Percentiles rank a stretch among this genome's conserved stretches.
Evolutionary conservation across 768 basidiomycete species (phyloP).

Genomic region (Termitomyces heimii): DNA sequence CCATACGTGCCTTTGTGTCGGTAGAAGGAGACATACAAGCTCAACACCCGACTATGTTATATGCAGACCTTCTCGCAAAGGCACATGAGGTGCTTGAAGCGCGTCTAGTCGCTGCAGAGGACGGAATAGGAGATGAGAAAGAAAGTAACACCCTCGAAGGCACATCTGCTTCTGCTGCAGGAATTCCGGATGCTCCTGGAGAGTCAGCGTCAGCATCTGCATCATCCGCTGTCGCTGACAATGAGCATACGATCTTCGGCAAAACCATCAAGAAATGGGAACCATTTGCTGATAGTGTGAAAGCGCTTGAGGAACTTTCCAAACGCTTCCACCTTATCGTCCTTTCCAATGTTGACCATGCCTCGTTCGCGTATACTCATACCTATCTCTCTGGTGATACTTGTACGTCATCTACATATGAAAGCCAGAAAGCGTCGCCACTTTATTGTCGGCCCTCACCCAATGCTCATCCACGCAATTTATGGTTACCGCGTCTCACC

Average conservation of each 20-base stretch:
- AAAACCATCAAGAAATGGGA: slow-evolving; percentile 57
- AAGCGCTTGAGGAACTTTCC: slow-evolving; percentile 54
- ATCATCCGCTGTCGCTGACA: slow-evolving; percentile 6
- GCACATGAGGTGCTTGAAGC: slow-evolving; percentile 31
- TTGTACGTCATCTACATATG: slow-evolving; percentile 8
- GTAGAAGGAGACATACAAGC: slow-evolving; percentile 54
- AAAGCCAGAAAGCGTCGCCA: slow-evolving; percentile 11
- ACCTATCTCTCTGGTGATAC: slow-evolving; percentile 42
- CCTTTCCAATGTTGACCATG: slow-evolving; percentile 69
- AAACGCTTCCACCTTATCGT: slow-evolving; percentile 64
- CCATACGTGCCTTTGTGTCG: slow-evolving; percentile 42
- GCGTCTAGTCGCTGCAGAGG: slow-evolving; percentile 26
- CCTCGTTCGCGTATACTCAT: slow-evolving; percentile 57
- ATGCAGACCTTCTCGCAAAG: slow-evolving; percentile 55
- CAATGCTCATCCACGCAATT: slow-evolving; percentile 24
- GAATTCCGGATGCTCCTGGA: neutral
- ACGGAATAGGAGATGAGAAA: slow-evolving; percentile 8
- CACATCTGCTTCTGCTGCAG: slow-evolving; percentile 5
- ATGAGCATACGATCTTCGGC: slow-evolving; percentile 46
- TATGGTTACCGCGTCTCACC: slow-evolving; percentile 39
- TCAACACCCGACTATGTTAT: slow-evolving; percentile 52
- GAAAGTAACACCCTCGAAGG: slow-evolving; percentile 14
- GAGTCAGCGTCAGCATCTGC: slow-evolving; percentile 13
- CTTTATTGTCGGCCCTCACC: slow-evolving; percentile 25
- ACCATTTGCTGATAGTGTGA: slow-evolving; percentile 60